These are phyloP conservation scores for Rhinocladiella mackenziei DNA, from an alignment of 2,329 filamentous ascomycete species.

Conservation along the genomic window DNA sequence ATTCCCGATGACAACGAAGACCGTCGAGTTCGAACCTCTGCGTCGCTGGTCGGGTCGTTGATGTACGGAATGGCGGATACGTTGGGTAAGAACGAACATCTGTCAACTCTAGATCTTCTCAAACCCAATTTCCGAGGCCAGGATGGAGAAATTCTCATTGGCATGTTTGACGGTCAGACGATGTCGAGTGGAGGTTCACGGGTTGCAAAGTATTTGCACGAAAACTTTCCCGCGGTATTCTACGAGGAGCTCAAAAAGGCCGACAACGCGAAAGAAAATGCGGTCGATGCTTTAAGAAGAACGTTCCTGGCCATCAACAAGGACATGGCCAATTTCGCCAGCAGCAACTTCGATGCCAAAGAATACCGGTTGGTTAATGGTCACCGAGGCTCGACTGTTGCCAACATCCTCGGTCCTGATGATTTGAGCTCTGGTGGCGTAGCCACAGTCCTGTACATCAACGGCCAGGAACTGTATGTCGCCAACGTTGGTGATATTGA, in stretches of 20 bases:
- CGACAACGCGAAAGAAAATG: slow-evolving; percentile 65
- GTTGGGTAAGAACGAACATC: slow-evolving; percentile 84
- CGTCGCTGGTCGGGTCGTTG: slow-evolving; percentile 84
- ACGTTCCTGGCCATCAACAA: slow-evolving; percentile 90
- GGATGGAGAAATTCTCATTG: slow-evolving; percentile 83
- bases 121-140: slow-evolving; percentile 86
- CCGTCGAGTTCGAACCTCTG: slow-evolving; percentile 89
- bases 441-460: slow-evolving; percentile 85
- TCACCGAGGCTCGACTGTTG: slow-evolving; percentile 67
- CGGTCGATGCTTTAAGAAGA: slow-evolving; percentile 76
- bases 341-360: slow-evolving; percentile 65
- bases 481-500: slow-evolving; percentile 95
- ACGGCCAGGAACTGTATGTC: slow-evolving; percentile 84
- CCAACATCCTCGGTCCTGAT: slow-evolving; percentile 78
- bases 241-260: slow-evolving; percentile 73
- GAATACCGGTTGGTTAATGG: slow-evolving; percentile 47
- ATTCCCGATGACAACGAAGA: slow-evolving; percentile 96
- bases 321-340: slow-evolving; percentile 77
- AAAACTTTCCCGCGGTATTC: slow-evolving; percentile 87
- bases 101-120: slow-evolving; percentile 93
- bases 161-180: slow-evolving; percentile 94
- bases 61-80: slow-evolving; percentile 98
- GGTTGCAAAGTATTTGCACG: slow-evolving; percentile 92
- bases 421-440: slow-evolving; percentile 87
- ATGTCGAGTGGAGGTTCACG: slow-evolving; percentile 86